These are phyloP conservation scores for Calonectria crousiana DNA, from an alignment of 2,329 filamentous ascomycete genomes.

Conservation along the genomic window DNA sequence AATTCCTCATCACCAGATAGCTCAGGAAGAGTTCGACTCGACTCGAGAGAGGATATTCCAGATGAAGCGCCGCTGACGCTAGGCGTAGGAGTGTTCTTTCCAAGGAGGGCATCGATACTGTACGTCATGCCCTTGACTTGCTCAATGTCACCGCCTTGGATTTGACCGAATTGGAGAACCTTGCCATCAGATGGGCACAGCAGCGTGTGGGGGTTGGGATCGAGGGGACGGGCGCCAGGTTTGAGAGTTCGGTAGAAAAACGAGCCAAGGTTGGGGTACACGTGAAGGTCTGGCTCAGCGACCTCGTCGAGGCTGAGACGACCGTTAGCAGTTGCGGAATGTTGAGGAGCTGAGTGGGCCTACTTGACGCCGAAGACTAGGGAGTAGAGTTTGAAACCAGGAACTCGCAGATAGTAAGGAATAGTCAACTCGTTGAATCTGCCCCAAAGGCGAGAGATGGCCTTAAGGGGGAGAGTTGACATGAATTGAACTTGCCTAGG, in stretches of 20 bases:
- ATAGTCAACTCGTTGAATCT: constrained; percentile 91
- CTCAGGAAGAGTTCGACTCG: constrained; percentile 42
- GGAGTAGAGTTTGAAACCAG: constrained; percentile 92
- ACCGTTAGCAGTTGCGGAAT: constrained; percentile 37
- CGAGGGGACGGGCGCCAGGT: constrained; percentile 86
- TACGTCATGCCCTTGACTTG: constrained; percentile 99
- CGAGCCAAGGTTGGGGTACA: constrained; percentile 91
- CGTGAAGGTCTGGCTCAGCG: constrained; percentile 86
- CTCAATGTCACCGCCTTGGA: constrained; percentile 94
- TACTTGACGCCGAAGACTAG: constrained; percentile 90
- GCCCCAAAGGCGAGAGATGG: constrained; percentile 89
- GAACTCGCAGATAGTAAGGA: constrained; percentile 87
- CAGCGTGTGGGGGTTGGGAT: constrained; percentile 82
- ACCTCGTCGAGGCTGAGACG: constrained; percentile 81
- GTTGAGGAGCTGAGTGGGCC: constrained; percentile 33
- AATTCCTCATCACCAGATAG: constrained; percentile 69
- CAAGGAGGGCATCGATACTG: constrained; percentile 91
- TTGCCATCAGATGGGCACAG: constrained; percentile 92
- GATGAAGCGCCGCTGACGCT: constrained; percentile 61
- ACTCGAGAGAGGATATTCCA: constrained; percentile 36
- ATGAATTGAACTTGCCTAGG: constrained; percentile 87
- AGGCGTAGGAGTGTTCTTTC: constrained; percentile 69
- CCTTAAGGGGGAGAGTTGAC: constrained; percentile 92
- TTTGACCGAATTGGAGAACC: constrained; percentile 90
- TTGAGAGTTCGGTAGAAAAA: constrained; percentile 98